phyloP scores from a whole-genome alignment of 345 rosid species.

The Gynandropsis gynandra region DNA sequence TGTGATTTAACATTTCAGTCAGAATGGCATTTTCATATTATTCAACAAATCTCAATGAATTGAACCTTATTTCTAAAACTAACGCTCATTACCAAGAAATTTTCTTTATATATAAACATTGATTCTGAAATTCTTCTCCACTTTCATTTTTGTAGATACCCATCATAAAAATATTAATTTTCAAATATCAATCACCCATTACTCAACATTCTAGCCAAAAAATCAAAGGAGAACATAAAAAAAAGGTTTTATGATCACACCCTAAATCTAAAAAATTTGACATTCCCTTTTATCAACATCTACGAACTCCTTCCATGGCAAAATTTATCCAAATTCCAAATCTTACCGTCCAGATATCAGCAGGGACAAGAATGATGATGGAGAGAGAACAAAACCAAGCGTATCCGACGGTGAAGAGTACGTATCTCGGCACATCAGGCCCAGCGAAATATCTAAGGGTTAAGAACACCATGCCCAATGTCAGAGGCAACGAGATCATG shows the following conservation, averaged over 20 bases:
- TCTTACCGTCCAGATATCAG: conserved; percentile 65
- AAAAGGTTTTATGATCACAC: no score
- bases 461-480: conserved; percentile 59
- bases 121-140: no score
- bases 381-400: conserved; percentile 78
- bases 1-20: not conserved
- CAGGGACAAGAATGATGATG: conserved; percentile 73
- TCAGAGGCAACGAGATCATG: conserved; percentile 67
- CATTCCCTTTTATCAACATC: no score
- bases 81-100: no score
- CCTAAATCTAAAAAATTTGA: no score
- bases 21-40: no score
- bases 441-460: conserved; percentile 59
- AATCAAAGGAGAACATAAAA: no score
- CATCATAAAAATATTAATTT: not conserved
- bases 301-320: no score
- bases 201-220: not conserved
- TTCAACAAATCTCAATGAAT: no score
- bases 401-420: conserved; percentile 69
- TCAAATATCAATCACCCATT: not conserved
- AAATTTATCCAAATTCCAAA: not conserved
- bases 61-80: no score
- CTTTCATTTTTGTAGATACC: no score
- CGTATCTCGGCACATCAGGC: conserved; percentile 62
- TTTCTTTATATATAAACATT: no score